These are phyloP conservation scores for Echeveria elegans DNA, from an alignment of 164 flowering plant genomes.

Conservation along the genomic window DNA sequence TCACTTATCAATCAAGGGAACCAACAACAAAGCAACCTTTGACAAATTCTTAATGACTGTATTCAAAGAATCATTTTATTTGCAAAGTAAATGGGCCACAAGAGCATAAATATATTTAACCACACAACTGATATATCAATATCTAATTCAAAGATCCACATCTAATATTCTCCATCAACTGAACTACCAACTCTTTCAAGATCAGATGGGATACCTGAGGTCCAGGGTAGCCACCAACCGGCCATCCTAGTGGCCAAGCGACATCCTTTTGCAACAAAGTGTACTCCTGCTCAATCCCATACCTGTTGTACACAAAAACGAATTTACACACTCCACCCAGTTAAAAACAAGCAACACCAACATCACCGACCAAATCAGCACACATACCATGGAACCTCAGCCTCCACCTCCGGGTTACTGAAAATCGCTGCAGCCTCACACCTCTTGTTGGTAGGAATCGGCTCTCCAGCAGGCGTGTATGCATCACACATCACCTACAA, in stretches of 20 bases:
- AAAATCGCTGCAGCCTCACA: constrained; percentile 37
- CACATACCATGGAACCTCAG: constrained; percentile 42
- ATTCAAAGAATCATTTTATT: too few species aligned
- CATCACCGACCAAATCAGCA: background rate
- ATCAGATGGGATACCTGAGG: constrained; percentile 14
- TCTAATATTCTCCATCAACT: constrained; percentile 2
- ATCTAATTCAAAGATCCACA: background rate
- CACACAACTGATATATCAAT: background rate
- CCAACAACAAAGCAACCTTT: background rate
- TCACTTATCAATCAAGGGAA: background rate
- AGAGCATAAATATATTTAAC: too few species aligned
- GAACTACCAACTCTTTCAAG: background rate
- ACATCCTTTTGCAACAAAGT: constrained; percentile 23
- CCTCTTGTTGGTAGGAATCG: constrained; percentile 46
- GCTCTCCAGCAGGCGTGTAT: constrained; percentile 43
- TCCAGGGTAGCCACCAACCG: constrained; percentile 24
- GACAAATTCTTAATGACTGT: too few species aligned
- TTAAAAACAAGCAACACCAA: background rate
- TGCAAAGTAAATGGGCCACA: too few species aligned
- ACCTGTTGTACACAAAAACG: constrained; percentile 11
- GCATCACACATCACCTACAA: constrained; percentile 26
- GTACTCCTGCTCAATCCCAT: constrained; percentile 33
- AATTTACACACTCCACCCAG: too few species aligned
- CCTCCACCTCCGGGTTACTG: constrained; percentile 43
- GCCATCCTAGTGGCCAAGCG: constrained; percentile 35